Percentiles rank a stretch among this genome's conserved stretches.
These are phyloP conservation scores for Mycena latifolia DNA, from an alignment of 768 basidiomycete genomes.

Conservation along the genomic window DNA sequence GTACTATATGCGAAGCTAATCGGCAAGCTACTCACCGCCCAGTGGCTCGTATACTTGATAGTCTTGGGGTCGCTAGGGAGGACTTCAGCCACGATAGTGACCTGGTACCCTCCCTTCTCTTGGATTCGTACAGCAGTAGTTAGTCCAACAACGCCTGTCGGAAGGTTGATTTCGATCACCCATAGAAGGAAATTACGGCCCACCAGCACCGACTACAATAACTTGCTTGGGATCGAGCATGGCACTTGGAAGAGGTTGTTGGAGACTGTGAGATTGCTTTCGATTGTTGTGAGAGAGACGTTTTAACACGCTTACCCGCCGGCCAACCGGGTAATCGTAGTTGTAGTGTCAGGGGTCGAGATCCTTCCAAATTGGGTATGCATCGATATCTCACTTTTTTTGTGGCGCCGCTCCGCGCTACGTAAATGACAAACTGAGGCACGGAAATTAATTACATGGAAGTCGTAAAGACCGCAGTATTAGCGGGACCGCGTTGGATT, in stretches of 20 bases:
- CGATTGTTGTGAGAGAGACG: too few relatives aligned
- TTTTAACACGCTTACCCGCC: slow-evolving; percentile 16
- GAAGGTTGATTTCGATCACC: neutral
- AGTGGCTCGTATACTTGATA: slow-evolving; percentile 83
- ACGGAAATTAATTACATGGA: too few relatives aligned
- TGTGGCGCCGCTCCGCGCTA: too few relatives aligned
- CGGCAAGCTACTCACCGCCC: slow-evolving; percentile 70
- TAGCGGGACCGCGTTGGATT: too few relatives aligned
- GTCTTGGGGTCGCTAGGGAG: slow-evolving; percentile 80
- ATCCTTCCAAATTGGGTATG: too few relatives aligned
- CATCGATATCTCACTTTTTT: too few relatives aligned
- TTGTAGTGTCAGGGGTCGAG: too few relatives aligned
- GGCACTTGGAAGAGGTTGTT: neutral
- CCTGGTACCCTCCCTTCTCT: slow-evolving; percentile 69
- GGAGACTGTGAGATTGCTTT: slow-evolving; percentile 16
- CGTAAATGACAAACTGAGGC: too few relatives aligned
- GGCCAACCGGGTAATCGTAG: slow-evolving; percentile 17
- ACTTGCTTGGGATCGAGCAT: slow-evolving; percentile 43
- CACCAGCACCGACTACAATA: slow-evolving; percentile 55
- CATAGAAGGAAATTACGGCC: slow-evolving; percentile 23
- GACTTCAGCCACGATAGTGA: slow-evolving; percentile 78
- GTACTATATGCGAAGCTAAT: neutral
- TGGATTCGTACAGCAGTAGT: slow-evolving; percentile 82
- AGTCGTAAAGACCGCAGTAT: too few relatives aligned
- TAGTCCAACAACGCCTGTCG: slow-evolving; percentile 80